Percentiles rank a stretch among this genome's conserved stretches.
phyloP scores from a whole-genome alignment of 2,329 filamentous ascomycete species.

The Chrysosporium queenslandicum region DNA sequence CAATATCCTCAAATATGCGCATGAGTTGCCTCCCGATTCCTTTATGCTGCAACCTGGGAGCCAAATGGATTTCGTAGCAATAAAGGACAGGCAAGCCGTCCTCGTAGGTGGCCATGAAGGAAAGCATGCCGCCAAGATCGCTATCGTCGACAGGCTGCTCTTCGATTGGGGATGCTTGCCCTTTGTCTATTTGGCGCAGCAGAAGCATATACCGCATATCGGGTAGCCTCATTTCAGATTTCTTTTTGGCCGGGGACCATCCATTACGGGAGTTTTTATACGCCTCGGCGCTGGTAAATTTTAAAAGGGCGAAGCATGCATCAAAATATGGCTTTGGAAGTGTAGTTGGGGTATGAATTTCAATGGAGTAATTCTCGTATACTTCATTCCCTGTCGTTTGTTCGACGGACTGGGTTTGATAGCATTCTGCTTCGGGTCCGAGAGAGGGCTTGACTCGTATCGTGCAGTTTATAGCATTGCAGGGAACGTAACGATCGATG shows the following conservation, averaged over 20 bases:
- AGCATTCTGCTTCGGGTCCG: not conserved
- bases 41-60: conserved; percentile 34
- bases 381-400: not conserved
- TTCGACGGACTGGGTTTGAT: not conserved
- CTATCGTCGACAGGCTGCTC: not conserved
- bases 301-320: conserved; percentile 46
- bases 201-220: conserved; percentile 52
- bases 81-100: conserved; percentile 50
- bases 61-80: conserved; percentile 53
- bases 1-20: conserved; percentile 40
- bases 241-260: conserved; percentile 47
- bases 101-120: conserved; percentile 50
- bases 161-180: not conserved
- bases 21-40: conserved; percentile 46
- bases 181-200: conserved; percentile 17
- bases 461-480: conserved; percentile 13
- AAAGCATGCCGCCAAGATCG: conserved; percentile 37
- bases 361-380: conserved; percentile 19
- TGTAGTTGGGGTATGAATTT: conserved; percentile 29
- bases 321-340: conserved; percentile 36
- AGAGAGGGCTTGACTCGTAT: conserved; percentile 5
- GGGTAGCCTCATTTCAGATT: conserved; percentile 47
- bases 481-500: conserved; percentile 26
- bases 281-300: conserved; percentile 43
- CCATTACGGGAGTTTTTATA: conserved; percentile 45